phyloP scores from a whole-genome alignment of 2,329 filamentous ascomycete genomes.

The Phoma sp. region DNA sequence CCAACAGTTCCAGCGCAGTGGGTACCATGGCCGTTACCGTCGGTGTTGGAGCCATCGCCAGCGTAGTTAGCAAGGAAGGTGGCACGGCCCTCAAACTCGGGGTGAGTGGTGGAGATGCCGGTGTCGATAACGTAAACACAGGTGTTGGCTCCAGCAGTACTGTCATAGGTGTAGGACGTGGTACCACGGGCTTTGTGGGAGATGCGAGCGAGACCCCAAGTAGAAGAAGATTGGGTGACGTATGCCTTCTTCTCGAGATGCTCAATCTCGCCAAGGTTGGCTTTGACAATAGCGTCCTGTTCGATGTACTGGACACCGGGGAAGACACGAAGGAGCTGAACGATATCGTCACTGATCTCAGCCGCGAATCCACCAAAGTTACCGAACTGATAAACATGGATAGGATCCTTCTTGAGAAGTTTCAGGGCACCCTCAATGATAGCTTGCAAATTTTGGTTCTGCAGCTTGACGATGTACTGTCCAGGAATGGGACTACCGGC shows the following conservation, averaged over 20 bases:
- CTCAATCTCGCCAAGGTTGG: conserved; percentile 30
- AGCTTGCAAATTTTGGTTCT: conserved; percentile 41
- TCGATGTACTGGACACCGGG: conserved; percentile 50
- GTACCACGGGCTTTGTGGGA: conserved; percentile 42
- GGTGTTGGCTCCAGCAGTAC: conserved; percentile 45
- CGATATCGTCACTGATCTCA: conserved; percentile 40
- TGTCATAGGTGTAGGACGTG: conserved; percentile 49
- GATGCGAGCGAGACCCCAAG: conserved; percentile 53
- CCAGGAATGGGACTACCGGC: conserved; percentile 47
- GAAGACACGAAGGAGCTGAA: conserved; percentile 36
- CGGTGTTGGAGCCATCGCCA: conserved; percentile 43
- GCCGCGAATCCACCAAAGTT: conserved; percentile 50
- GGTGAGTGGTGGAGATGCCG: conserved; percentile 64
- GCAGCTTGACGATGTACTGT: conserved; percentile 57
- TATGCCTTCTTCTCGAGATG: conserved; percentile 43
- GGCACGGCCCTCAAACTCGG: conserved; percentile 50
- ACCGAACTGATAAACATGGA: conserved; percentile 48
- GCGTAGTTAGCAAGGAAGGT: conserved; percentile 48
- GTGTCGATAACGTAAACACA: conserved; percentile 71
- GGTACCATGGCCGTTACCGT: conserved; percentile 51
- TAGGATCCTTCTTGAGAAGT: conserved; percentile 34
- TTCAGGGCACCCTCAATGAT: conserved; percentile 38
- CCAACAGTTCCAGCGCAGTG: conserved; percentile 48
- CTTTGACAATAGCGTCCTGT: conserved; percentile 47
- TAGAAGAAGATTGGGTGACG: conserved; percentile 47